These are phyloP conservation scores for Pulveroboletus sp. DNA, from an alignment of 768 basidiomycete genomes.

Conservation along the genomic window DNA sequence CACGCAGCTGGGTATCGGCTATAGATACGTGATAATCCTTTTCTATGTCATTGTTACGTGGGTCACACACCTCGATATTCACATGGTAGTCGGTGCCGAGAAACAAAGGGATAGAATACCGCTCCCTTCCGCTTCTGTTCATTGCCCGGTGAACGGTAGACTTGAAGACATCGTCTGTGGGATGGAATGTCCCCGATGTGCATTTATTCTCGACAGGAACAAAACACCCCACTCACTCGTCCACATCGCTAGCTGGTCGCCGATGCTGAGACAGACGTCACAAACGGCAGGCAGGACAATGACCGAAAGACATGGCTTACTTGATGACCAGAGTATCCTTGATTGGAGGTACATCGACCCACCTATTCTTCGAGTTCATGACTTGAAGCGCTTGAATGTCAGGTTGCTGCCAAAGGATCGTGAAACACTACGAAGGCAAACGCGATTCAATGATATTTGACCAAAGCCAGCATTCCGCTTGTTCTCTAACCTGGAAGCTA, in stretches of 20 bases:
- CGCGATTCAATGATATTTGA: not conserved
- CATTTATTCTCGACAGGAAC: not conserved
- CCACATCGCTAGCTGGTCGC: slow-evolving; percentile 86
- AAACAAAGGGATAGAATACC: slow-evolving; percentile 90
- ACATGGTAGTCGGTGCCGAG: slow-evolving; percentile 90
- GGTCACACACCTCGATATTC: slow-evolving; percentile 56
- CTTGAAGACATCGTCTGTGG: slow-evolving; percentile 80
- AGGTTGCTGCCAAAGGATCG: slow-evolving; percentile 80
- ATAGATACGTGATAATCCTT: not conserved
- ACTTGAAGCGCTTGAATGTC: slow-evolving; percentile 76
- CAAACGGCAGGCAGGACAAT: slow-evolving; percentile 30
- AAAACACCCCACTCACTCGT: slow-evolving; percentile 54
- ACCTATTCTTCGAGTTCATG: slow-evolving; percentile 66
- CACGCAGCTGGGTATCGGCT: slow-evolving; percentile 47
- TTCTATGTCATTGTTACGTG: not conserved
- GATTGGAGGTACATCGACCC: slow-evolving; percentile 80
- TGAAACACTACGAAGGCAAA: slow-evolving; percentile 59
- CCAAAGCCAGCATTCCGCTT: not conserved
- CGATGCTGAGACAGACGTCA: slow-evolving; percentile 48
- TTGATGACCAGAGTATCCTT: slow-evolving; percentile 84
- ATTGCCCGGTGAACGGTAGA: slow-evolving; percentile 86
- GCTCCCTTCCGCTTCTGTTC: slow-evolving; percentile 61
- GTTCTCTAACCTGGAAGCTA: slow-evolving; percentile 40
- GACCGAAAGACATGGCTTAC: slow-evolving; percentile 35
- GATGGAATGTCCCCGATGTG: not conserved